Evolutionary conservation across 257 asterid species (phyloP), one percentile per base, ranked within the genome.

Genomic region (Nicotiana otophora): DNA sequence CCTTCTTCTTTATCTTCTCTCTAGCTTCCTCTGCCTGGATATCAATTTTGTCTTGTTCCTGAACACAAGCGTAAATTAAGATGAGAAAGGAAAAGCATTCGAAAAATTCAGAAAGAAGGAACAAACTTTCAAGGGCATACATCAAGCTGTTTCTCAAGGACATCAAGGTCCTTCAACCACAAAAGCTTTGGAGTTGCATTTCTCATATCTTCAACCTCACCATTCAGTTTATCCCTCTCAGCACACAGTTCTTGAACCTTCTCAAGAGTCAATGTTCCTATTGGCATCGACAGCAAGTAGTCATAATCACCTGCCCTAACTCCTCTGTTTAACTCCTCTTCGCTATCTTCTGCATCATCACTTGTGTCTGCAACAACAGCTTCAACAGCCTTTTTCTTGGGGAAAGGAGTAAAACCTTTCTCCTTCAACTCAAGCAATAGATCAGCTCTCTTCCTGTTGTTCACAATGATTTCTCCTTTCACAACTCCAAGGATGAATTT

Each of bases 401-500:
- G 98, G 76, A 96, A 90, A 61, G 98, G 99, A 39, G 98, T 90
- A 70, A 96, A 94, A 67, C 97, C 98, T 86, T 92, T 96, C 61
- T 90, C 90, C 82, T 92, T 93, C 94, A 96, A 84, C 85, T 94
- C 98, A 28, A 90, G 53, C 80, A 92, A 91, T 86, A 94, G 84
- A 80, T 96, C 98, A 14, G 97, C 97, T 86, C 87, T 91, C 87
- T 85, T 96, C 86, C 98, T 89, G 90, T 93, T 96, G 91, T 91
- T 94, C 81, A 96, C 98, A 11, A 93, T 74, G 77, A 96, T 96
- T 82, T 88, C 89, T 72, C 98, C 98, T n/a, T 91, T 94, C 72
- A 96, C 95, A 11, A 96, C 98, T 84, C 93, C 82, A 62, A 88
- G 69, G 68, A 96, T 96, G 86, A 96, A 96, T 85, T 94, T 91